Evolutionary conservation across 164 flowering plant genomes (phyloP).

Genomic region (Stephania japonica): DNA sequence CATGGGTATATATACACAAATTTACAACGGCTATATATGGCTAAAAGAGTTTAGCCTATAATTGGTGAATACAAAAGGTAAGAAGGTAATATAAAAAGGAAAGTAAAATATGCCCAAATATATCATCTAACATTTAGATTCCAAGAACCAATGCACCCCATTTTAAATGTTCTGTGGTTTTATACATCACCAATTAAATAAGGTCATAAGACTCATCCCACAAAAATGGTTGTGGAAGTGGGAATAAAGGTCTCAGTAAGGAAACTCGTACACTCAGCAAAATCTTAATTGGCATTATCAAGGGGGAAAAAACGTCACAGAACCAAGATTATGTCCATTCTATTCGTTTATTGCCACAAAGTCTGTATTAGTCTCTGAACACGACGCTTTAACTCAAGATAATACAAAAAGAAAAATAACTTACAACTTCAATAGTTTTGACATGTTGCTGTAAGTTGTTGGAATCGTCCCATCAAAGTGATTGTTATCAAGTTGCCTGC

Average conservation of each 20-base stretch:
- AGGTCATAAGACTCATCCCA: neutral
- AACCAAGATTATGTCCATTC: neutral
- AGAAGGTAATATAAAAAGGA: too few species aligned
- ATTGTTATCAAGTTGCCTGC: slow-evolving; percentile 96
- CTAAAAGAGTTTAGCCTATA: too few species aligned
- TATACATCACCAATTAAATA: neutral
- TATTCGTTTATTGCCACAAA: neutral
- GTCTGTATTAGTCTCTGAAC: neutral
- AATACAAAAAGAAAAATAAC: slow-evolving; percentile 19
- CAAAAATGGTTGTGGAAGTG: neutral
- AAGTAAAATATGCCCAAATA: too few species aligned
- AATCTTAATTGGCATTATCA: neutral
- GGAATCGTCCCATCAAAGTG: slow-evolving; percentile 78
- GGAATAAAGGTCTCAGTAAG: neutral
- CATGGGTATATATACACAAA: too few species aligned
- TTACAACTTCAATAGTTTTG: slow-evolving; percentile 74
- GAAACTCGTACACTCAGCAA: neutral
- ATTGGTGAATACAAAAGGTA: too few species aligned
- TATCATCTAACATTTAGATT: too few species aligned
- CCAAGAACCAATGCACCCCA: too few species aligned
- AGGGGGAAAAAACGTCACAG: neutral
- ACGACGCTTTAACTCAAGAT: neutral
- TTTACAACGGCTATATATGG: too few species aligned
- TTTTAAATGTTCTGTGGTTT: neutral
- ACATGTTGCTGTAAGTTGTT: slow-evolving; percentile 61